Base-by-base conservation (phyloP, 2,329 filamentous ascomycete genomes). In the Ploettnerulaceae sp. region DNA sequence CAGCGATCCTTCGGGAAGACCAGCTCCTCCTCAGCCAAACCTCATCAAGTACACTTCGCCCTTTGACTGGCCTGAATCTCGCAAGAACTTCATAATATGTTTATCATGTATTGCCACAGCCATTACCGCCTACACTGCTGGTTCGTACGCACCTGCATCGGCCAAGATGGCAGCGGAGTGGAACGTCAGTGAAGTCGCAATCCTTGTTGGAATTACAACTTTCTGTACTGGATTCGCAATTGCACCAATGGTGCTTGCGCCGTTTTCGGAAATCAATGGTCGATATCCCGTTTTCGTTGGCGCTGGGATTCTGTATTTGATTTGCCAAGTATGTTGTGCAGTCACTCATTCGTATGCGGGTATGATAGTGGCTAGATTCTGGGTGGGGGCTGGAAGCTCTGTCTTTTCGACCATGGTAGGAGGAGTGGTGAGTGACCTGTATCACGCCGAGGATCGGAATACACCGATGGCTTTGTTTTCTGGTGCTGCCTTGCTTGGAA, bases 381-480 rank as follows among this genome's bases (percentile, higher is more conserved):
- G 93, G 36, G 76, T 81, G 7, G 90, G 90, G 1, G 79, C 81
- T n/a, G 86, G 86, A 5, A 83, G 79, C 5, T 89, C 82, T 38
- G 81, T 75, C 0, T 95, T 94, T 62, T 89, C 84, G 34, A 93
- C 88, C 17, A 90, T 95, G 75, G 84, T 95, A 0, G 90, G 90
- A n/a, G 90, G 90, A 3, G 86, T 96, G 3, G 84, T 96, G 31
- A 84, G 85, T 40, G 90, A 96, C 61, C 77, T 95, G 48, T 95
- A 89, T 69, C 78, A 83, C 37, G 80, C 86, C 7, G 70, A 86
- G 49, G 82, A 86, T 34, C 75, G 91, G 25, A 95, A 96, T 58
- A 89, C 84, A 0, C 86, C 90, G 0, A 95, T 96, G 91, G 84
- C 88, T 0, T 63, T 95, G 0, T 96, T 95, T 64, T 85, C 84